These are phyloP conservation scores for Colletotrichum sp. DNA, from an alignment of 2,329 filamentous ascomycete genomes.

Conservation along the genomic window DNA sequence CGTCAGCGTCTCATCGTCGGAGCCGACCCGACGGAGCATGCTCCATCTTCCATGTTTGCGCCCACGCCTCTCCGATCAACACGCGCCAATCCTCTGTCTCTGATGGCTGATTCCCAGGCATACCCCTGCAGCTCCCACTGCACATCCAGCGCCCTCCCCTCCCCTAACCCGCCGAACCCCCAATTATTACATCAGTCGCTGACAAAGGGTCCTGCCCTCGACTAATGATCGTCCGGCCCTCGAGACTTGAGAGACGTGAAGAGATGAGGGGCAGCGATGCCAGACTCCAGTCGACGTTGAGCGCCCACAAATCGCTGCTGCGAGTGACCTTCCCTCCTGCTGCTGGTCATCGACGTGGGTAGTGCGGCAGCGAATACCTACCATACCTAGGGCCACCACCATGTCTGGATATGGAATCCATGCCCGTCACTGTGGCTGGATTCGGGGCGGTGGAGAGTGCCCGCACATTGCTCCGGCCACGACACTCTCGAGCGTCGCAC, in stretches of 20 bases:
- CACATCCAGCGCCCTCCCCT: neutral
- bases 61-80: neutral
- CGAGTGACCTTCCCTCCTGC: neutral
- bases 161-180: neutral
- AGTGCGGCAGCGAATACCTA: neutral
- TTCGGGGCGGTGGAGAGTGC: neutral
- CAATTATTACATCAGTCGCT: slow-evolving; percentile 1
- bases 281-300: neutral
- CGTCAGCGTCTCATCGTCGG: slow-evolving; percentile 8
- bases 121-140: slow-evolving; percentile 5
- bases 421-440: neutral
- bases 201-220: neutral
- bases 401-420: neutral
- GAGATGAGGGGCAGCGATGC: neutral
- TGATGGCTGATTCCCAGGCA: neutral
- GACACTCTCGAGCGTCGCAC: neutral
- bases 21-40: slow-evolving; percentile 11
- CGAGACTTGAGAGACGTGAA: neutral
- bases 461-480: neutral
- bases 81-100: neutral
- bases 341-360: neutral
- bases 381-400: neutral
- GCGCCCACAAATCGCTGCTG: neutral
- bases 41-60: neutral
- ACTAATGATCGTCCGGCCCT: neutral